Base-by-base conservation (phyloP, 2,329 filamentous ascomycete species). In the Aspergillus sp. region DNA sequence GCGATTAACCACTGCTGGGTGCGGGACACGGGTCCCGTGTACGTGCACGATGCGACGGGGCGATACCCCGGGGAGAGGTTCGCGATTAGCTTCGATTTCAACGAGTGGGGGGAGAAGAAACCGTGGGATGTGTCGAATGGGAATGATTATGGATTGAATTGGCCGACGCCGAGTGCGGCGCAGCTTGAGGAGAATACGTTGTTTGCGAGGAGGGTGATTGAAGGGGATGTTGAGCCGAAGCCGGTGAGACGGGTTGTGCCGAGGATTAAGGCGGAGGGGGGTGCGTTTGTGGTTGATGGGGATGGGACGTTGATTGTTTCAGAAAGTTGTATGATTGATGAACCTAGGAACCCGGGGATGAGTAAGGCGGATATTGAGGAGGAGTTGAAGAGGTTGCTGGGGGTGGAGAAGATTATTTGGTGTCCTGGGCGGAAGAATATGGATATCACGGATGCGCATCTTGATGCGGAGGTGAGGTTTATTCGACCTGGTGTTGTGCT, bases 391-490 rank as follows among this genome's bases (percentile, higher is more conserved):
- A 51, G 53, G 2, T 20, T 56, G n/a, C 46, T 64, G 7, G 61
- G 60, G 1, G 53, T 63, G 25, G 46, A 53, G 22, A 62, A 63
- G 33, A 49, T 65, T 6, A 60, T 65, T 4, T 65, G 61, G 60
- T 50, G 61, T 6, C 55, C 59, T 23, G 61, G 60, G 6, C 50
- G 56, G 17, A 55, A 51, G 23, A 53, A 44, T 25, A 49, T 53
- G 4, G 62, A 65, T 41, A 58, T 63, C 44, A 64, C 62, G 4
- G 63, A 66, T 45, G 56, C 52, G 20, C 61, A 66, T 46, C 49
- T 61, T 25, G 57, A 63, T 46, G 59, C 59, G 7, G 53, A 60
- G 44, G 58, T 55, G 17, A 53, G 56, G 2, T 64, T 65, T 46
- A 43, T 59, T 4, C 43, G 53, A 5, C 60, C 60, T 4, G 58